Base-by-base conservation (phyloP, 2,329 filamentous ascomycete species). In the Aspergillus niger region DNA sequence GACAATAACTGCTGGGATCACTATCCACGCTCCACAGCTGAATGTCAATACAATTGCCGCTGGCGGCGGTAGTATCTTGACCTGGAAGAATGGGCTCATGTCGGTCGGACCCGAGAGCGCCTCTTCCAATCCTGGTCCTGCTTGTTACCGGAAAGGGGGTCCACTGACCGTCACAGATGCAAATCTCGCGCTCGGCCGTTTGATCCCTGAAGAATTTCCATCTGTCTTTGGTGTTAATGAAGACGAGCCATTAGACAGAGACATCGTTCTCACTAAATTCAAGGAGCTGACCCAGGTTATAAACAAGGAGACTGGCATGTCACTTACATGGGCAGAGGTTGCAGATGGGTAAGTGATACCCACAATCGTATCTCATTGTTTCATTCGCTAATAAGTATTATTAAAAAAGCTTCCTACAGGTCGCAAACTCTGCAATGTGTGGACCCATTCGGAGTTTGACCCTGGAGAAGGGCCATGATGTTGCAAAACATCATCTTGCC, bases 1-100 rank as follows among this genome's bases (percentile, higher is more conserved):
- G 77, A 96, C 91, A 0, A 96, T 91, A 0, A 96, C 91, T 1
- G 92, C 92, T 0, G 92, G 92, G 15, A 91, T 96, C 1, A 94
- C 92, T 0, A 93, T 97, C 17, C 91, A 96, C 70, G 92, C 90
- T 1, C 92, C 92, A 0, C 92, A 96, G 70, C 82, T 96, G 0
- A 91, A 97, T 69, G 96, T 97, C 77, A 96, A 96, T 75, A 97
- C 92, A 0, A 92, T 97, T 1, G 92, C 92, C 2, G 92, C 92
- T 2, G 93, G 92, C 44, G 93, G 93, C 59, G 78, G 78, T n/a
- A 79, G 76, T 8, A 77, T 77, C 26, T 81, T 97, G 2, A 95
- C 94, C 78, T 96, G 91, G 83, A 95, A 5, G 26, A 26, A 26
- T 65, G 91, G 92, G 0, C 80, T 96, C 0, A 96, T 97, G 66